These are phyloP conservation scores for Coemansia asiatica DNA, from an alignment of 192 early-diverging fungal species.

Conservation along the genomic window DNA sequence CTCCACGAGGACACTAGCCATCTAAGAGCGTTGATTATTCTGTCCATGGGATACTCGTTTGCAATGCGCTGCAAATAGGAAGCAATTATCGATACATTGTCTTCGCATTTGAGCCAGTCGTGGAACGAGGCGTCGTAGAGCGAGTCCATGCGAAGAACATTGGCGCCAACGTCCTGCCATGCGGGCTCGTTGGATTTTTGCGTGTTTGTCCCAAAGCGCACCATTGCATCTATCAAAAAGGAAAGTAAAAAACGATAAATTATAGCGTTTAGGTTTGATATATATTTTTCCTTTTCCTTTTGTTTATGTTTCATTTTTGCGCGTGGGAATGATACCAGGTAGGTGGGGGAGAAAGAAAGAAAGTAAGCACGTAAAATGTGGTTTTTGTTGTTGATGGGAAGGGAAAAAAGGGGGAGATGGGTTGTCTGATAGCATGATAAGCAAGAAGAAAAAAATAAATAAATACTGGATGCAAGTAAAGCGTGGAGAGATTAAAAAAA, in stretches of 20 bases:
- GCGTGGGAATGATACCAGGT: constrained; percentile 25
- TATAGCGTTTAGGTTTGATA: too few species aligned
- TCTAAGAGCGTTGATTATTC: constrained; percentile 73
- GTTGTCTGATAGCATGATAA: too few species aligned
- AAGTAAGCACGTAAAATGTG: not conserved
- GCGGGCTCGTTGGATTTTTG: constrained; percentile 53
- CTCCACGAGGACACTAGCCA: constrained; percentile 76
- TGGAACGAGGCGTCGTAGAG: constrained; percentile 76
- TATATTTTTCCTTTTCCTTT: not conserved
- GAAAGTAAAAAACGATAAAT: too few species aligned
- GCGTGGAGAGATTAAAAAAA: constrained; percentile 3
- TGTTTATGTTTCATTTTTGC: constrained; percentile 23
- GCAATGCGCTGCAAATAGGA: constrained; percentile 73
- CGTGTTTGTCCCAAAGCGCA: constrained; percentile 56
- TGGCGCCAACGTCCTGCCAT: constrained; percentile 73
- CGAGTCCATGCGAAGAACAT: constrained; percentile 73
- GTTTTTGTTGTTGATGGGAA: constrained; percentile 1
- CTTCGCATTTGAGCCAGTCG: constrained; percentile 73
- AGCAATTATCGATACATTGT: constrained; percentile 70
- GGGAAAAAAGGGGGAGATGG: not conserved
- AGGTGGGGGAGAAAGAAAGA: constrained; percentile 6
- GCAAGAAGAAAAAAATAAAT: not conserved
- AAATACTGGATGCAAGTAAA: not conserved
- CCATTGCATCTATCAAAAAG: constrained; percentile 48
- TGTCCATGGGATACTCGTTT: constrained; percentile 69